Conservation (phyloP, 2,329 filamentous ascomycete genomes). For the Venturia carpophila region DNA sequence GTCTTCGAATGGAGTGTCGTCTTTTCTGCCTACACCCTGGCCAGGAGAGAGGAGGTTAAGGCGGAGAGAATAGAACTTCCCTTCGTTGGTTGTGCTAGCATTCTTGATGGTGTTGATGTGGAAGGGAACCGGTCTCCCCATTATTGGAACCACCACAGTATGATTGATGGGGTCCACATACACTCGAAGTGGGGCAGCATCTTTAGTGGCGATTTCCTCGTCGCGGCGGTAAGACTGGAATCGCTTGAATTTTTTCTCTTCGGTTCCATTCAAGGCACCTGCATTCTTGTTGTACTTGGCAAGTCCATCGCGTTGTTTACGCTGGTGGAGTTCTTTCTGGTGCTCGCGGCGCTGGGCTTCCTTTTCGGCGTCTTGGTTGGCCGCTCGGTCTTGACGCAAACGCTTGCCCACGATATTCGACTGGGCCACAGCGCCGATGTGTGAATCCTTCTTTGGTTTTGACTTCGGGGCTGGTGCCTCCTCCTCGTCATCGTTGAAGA, state of each 20-base stretch:
- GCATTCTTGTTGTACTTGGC: slow-evolving; percentile 80
- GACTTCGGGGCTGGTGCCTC: slow-evolving; percentile 74
- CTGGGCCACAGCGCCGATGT: slow-evolving; percentile 78
- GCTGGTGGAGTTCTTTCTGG: slow-evolving; percentile 78
- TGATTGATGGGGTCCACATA: slow-evolving; percentile 84
- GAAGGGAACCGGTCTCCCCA: slow-evolving; percentile 95
- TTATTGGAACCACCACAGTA: slow-evolving; percentile 88
- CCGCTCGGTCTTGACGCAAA: slow-evolving; percentile 80
- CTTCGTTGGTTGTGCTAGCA: slow-evolving; percentile 93
- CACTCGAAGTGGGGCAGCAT: slow-evolving; percentile 75
- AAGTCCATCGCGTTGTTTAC: slow-evolving; percentile 85
- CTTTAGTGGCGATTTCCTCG: slow-evolving; percentile 74
- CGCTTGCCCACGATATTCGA: slow-evolving; percentile 95
- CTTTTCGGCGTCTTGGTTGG: slow-evolving; percentile 80
- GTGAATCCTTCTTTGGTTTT: slow-evolving; percentile 77
- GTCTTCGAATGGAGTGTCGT: slow-evolving; percentile 97
- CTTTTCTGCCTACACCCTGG: slow-evolving; percentile 92
- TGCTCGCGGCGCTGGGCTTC: slow-evolving; percentile 83
- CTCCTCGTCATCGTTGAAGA: slow-evolving; percentile 95
- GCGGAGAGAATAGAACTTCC: slow-evolving; percentile 74
- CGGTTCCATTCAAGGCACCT: slow-evolving; percentile 76
- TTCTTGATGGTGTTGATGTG: slow-evolving; percentile 99
- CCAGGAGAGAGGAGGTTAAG: slow-evolving; percentile 97
- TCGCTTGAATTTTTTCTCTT: slow-evolving; percentile 96
- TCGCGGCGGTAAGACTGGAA: slow-evolving; percentile 99